These are phyloP conservation scores for Colletotrichum kahawae DNA, from an alignment of 2,329 filamentous ascomycete genomes.

Conservation along the genomic window DNA sequence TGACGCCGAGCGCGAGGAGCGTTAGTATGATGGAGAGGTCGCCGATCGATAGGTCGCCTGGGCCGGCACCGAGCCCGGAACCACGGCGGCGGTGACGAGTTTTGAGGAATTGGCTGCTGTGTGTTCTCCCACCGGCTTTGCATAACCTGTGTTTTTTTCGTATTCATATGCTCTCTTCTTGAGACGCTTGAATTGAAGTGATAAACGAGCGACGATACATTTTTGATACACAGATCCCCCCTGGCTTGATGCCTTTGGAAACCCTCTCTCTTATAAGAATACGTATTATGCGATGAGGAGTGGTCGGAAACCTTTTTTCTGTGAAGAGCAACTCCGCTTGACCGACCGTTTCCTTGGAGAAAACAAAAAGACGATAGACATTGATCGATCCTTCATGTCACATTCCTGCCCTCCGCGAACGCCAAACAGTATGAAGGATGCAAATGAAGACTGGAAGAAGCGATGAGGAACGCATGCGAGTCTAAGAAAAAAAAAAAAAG, in stretches of 20 bases:
- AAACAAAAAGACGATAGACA: not conserved
- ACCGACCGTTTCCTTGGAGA: not conserved
- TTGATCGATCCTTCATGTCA: not conserved
- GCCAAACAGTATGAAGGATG: slow-evolving; percentile 13
- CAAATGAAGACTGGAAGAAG: not conserved
- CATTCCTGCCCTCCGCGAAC: slow-evolving; percentile 18
- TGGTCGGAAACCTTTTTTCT: not conserved
- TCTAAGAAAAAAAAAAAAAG: not conserved
- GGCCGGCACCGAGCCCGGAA: not conserved
- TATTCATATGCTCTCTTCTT: not conserved
- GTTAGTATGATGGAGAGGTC: slow-evolving; percentile 12
- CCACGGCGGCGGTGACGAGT: not conserved
- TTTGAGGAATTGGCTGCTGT: not conserved
- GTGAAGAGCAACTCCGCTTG: not conserved
- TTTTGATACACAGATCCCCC: not conserved
- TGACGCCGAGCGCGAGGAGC: slow-evolving; percentile 7
- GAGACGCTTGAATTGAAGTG: not conserved
- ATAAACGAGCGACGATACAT: not conserved
- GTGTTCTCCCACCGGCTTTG: not conserved
- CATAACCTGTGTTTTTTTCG: not conserved
- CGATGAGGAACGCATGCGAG: not conserved
- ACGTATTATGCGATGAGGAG: slow-evolving; percentile 6
- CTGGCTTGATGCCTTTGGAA: not conserved
- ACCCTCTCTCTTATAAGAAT: not conserved
- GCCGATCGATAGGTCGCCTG: not conserved